Evolutionary conservation across 148 eudicot species (phyloP).

Genomic region (Amaranthus hypochondriacus): DNA sequence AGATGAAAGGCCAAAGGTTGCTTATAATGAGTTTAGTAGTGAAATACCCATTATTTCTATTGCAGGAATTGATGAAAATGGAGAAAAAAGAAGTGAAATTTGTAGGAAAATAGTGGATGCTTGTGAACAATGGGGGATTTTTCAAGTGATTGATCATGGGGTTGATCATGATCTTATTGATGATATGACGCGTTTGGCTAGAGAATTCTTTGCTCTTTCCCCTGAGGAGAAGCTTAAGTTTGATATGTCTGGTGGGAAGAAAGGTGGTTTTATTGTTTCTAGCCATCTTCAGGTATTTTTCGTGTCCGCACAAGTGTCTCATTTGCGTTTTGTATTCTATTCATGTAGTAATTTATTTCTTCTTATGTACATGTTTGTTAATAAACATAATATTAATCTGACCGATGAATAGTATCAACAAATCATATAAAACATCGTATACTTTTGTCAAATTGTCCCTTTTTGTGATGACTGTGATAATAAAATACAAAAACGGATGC

Average conservation of each 20-base stretch:
- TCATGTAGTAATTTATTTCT: neutral
- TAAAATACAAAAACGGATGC: no score
- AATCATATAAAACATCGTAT: no score
- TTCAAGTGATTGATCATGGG: slow-evolving; percentile 91
- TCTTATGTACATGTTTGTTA: neutral
- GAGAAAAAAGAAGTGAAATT: slow-evolving; percentile 40
- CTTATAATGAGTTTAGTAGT: slow-evolving; percentile 61
- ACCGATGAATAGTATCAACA: no score
- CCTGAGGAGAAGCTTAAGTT: slow-evolving; percentile 76
- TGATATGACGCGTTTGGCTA: slow-evolving; percentile 66
- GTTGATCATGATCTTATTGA: slow-evolving; percentile 37
- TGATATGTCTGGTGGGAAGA: slow-evolving; percentile 95
- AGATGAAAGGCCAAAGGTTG: slow-evolving; percentile 88
- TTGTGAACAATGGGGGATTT: slow-evolving; percentile 87
- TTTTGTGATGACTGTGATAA: no score
- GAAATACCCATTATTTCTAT: slow-evolving; percentile 84
- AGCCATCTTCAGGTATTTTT: slow-evolving; percentile 81
- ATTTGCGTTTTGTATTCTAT: neutral
- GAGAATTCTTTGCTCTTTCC: slow-evolving; percentile 61
- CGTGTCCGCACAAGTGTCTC: neutral
- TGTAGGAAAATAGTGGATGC: slow-evolving; percentile 76
- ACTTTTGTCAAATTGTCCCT: no score
- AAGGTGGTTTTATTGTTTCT: slow-evolving; percentile 93
- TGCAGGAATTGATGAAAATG: slow-evolving; percentile 55
- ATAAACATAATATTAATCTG: no score